Base-by-base conservation (phyloP, 2,329 filamentous ascomycete species). In the Balansia obtecta region DNA sequence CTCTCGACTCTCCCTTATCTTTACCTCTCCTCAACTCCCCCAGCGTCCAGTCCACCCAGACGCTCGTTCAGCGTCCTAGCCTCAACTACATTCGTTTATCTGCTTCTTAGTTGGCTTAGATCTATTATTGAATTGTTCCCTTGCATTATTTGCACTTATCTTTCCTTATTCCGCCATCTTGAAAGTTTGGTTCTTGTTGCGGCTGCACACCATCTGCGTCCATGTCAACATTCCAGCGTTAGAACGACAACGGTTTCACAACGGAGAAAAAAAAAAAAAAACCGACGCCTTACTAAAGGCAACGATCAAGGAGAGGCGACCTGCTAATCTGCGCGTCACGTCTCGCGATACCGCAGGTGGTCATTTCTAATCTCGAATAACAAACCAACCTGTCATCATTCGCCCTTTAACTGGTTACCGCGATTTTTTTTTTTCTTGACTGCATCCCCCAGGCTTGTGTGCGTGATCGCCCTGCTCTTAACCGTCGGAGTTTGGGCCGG, bases 201-300 rank as follows among this genome's bases (percentile, higher is more conserved):
- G n/a, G 39, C n/a, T 30, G 15, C 39, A 22, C 46, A 18, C 9
- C 30, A 16, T 37, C 32, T 37, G 20, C 18, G 40, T 38, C 43
- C 32, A 30, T 18, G 30, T 15, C 45, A 27, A 37, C 44, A 50
- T 50, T 50, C 38, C 49, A 46, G 42, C 38, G 27, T 39, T 20
- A 41, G 43, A 34, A 34, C 37, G 49, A 33, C 16, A 15, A 33
- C 41, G 39, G 45, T 16, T 22, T 22, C 33, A n/a, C n/a, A n/a
- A n/a, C n/a, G n/a, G n/a, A n/a, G n/a, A n/a, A n/a, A n/a, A n/a
- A n/a, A n/a, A 41, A 30, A 30, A 22, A 22, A 22, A 34, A 30
- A 30, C 16, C 30, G 49, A 22, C 41, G 20, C 41, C 5, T 40
- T 20, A 32, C 32, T 37, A 30, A n/a, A 16, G 48, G 32, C 11